phyloP scores from a whole-genome alignment of 1,139 yeast species.

The Candida tetrigidarum region DNA sequence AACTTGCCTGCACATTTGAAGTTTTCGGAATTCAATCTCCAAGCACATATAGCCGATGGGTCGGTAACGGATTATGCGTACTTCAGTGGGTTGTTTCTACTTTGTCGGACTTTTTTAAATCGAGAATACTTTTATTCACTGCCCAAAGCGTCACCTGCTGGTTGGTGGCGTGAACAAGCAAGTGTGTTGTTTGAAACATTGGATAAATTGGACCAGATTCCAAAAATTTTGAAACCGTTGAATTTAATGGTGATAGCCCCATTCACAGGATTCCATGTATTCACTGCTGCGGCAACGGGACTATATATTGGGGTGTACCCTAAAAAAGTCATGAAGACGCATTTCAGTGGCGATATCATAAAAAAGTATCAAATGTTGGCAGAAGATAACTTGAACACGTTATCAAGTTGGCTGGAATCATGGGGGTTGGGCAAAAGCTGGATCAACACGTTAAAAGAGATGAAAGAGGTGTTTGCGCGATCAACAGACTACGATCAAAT shows the following conservation, averaged over 20 bases:
- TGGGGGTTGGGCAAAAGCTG: conserved; percentile 34
- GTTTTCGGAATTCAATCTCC: conserved; percentile 30
- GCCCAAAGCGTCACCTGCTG: conserved; percentile 30
- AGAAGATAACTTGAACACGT: conserved; percentile 21
- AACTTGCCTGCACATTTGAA: conserved; percentile 27
- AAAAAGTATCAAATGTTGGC: conserved; percentile 25
- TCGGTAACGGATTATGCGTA: conserved; percentile 40
- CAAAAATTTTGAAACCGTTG: conserved; percentile 26
- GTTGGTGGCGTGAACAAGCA: conserved; percentile 36
- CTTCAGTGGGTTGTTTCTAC: conserved; percentile 35
- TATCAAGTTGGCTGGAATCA: conserved; percentile 25
- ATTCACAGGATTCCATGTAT: conserved; percentile 41
- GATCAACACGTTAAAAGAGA: conserved; percentile 24
- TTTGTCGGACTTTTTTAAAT: conserved; percentile 36
- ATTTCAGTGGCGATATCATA: conserved; percentile 20
- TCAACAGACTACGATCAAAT: conserved; percentile 23
- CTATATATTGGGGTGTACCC: conserved; percentile 37
- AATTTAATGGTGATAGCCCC: conserved; percentile 42
- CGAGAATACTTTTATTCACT: conserved; percentile 39
- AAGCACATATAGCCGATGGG: conserved; percentile 35
- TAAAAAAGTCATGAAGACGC: conserved; percentile 18
- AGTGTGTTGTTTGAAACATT: conserved; percentile 25
- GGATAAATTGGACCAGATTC: conserved; percentile 27
- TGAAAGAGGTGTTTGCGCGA: conserved; percentile 24
- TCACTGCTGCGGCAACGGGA: conserved; percentile 37